These are phyloP conservation scores for Mariannaea sp. DNA, from an alignment of 2,329 filamentous ascomycete species.

Conservation along the genomic window DNA sequence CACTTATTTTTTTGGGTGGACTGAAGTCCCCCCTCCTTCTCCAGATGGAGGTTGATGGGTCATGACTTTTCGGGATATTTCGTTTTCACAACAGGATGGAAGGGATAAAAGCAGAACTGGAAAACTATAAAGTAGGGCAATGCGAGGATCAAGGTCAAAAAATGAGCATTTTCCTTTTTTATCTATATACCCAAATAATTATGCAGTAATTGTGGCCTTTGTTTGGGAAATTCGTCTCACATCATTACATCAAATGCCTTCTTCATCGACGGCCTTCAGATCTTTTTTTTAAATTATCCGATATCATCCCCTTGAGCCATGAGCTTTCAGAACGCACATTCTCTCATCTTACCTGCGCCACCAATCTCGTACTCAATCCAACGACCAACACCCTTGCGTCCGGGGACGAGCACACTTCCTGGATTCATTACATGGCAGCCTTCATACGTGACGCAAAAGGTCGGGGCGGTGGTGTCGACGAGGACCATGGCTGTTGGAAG, in stretches of 20 bases:
- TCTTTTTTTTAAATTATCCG: constrained; percentile 1
- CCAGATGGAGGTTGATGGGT: background rate
- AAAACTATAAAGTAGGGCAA: background rate
- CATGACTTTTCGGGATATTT: background rate
- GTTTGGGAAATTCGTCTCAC: constrained; percentile 6
- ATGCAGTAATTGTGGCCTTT: background rate
- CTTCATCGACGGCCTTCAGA: constrained; percentile 17
- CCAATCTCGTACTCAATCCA: constrained; percentile 89
- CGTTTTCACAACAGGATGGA: background rate
- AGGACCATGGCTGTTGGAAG: constrained; percentile 83
- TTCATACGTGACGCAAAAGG: constrained; percentile 90
- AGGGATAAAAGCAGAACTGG: background rate
- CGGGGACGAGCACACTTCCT: constrained; percentile 72
- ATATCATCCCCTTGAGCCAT: background rate
- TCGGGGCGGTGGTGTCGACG: constrained; percentile 78
- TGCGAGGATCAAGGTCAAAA: background rate
- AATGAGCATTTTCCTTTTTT: background rate
- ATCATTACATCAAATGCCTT: constrained; percentile 7
- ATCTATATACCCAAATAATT: background rate
- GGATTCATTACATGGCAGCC: constrained; percentile 97
- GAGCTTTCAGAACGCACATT: constrained; percentile 59
- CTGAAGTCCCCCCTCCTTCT: constrained; percentile 16
- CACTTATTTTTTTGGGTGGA: background rate
- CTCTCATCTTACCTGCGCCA: constrained; percentile 64
- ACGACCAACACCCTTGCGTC: constrained; percentile 69